Conservation (phyloP, 2,329 filamentous ascomycete species). For the Dactylella cylindrospora region DNA sequence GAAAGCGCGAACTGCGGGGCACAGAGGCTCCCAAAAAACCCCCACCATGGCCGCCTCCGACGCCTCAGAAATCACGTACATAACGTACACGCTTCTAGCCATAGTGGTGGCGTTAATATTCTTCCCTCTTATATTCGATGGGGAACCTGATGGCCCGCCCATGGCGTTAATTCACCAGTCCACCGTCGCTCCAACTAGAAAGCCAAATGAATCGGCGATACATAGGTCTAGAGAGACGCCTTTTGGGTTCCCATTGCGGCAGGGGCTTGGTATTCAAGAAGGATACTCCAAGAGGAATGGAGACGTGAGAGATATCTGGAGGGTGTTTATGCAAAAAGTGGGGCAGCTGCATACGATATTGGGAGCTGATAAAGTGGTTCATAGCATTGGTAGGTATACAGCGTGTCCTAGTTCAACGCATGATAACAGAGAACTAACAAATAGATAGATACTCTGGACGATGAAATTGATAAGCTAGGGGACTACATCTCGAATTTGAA, state of each 20-base stretch:
- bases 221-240: slow-evolving; percentile 83
- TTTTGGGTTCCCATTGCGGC: slow-evolving; percentile 76
- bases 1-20: slow-evolving; percentile 9
- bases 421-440: slow-evolving; percentile 40
- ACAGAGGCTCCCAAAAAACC: neutral
- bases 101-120: slow-evolving; percentile 67
- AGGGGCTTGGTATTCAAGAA: slow-evolving; percentile 59
- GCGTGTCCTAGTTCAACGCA: no score
- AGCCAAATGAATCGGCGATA: slow-evolving; percentile 79
- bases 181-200: slow-evolving; percentile 72
- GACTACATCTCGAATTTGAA: slow-evolving; percentile 62
- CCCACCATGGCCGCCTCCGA: slow-evolving; percentile 36
- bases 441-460: slow-evolving; percentile 67
- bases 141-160: slow-evolving; percentile 88
- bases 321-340: slow-evolving; percentile 63
- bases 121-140: slow-evolving; percentile 67
- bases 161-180: slow-evolving; percentile 86
- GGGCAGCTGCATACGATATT: slow-evolving; percentile 51
- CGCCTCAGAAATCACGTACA: slow-evolving; percentile 34
- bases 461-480: slow-evolving; percentile 85
- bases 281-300: slow-evolving; percentile 66
- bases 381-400: slow-evolving; percentile 34
- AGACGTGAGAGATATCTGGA: slow-evolving; percentile 90
- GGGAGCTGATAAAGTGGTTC: slow-evolving; percentile 67
- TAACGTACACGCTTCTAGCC: slow-evolving; percentile 66